These are phyloP conservation scores for Suillus paluster DNA, from an alignment of 768 basidiomycete species.

Conservation along the genomic window DNA sequence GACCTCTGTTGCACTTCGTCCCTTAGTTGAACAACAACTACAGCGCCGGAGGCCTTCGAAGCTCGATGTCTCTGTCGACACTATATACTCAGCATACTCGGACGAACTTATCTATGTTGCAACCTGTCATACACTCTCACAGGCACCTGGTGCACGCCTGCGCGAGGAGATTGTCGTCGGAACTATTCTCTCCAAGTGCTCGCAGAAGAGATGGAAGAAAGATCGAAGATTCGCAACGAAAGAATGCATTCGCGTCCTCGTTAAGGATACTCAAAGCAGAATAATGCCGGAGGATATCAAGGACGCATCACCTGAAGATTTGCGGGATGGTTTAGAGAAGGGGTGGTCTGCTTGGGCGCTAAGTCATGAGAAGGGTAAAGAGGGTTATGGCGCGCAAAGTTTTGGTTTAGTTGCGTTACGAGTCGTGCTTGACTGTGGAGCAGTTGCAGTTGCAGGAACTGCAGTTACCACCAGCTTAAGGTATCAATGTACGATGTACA, in stretches of 20 bases:
- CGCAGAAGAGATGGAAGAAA: slow-evolving; percentile 61
- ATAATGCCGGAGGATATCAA: slow-evolving; percentile 38
- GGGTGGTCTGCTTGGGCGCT: slow-evolving; percentile 73
- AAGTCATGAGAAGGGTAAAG: slow-evolving; percentile 43
- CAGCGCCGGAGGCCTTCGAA: slow-evolving; percentile 22
- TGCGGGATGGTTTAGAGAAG: slow-evolving; percentile 46
- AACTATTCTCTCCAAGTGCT: slow-evolving; percentile 72
- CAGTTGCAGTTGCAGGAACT: slow-evolving; percentile 28
- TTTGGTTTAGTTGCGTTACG: slow-evolving; percentile 71
- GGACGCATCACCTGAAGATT: slow-evolving; percentile 27
- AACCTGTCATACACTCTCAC: slow-evolving; percentile 66
- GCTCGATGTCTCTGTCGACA: slow-evolving; percentile 33
- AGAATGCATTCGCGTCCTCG: slow-evolving; percentile 55
- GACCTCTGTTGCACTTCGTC: slow-evolving; percentile 24
- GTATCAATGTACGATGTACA: neutral
- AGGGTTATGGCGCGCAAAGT: slow-evolving; percentile 58
- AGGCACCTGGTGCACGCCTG: slow-evolving; percentile 56
- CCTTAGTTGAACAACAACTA: slow-evolving; percentile 27
- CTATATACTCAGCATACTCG: slow-evolving; percentile 55
- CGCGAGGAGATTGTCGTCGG: slow-evolving; percentile 76
- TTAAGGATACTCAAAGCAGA: slow-evolving; percentile 50
- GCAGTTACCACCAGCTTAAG: neutral
- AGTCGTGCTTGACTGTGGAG: slow-evolving; percentile 65
- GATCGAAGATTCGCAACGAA: slow-evolving; percentile 67
- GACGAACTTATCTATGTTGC: slow-evolving; percentile 76